phyloP scores from a whole-genome alignment of 1,139 yeast species.

The Magnusiomyces starmeri region DNA sequence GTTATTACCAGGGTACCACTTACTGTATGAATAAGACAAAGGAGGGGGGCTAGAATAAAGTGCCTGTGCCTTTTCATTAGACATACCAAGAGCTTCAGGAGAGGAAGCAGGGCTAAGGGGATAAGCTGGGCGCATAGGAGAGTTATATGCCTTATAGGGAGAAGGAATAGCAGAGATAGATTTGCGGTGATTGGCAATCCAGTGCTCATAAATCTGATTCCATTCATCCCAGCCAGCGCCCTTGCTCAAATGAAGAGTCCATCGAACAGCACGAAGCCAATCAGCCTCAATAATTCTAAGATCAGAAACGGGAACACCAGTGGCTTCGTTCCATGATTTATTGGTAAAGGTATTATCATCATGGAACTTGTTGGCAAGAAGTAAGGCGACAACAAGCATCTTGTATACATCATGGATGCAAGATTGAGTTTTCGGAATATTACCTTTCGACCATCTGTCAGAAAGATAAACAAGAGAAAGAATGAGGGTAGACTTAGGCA shows the following conservation, averaged over 20 bases:
- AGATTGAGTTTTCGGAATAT: constrained; percentile 24
- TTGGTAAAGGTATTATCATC: constrained; percentile 96
- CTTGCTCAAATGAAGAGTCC: constrained; percentile 31
- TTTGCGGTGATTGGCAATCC: constrained; percentile 19
- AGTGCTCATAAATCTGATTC: constrained; percentile 33
- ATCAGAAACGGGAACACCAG: constrained; percentile 58
- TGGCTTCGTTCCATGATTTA: constrained; percentile 91
- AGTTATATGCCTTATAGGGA: neutral
- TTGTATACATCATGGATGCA: constrained; percentile 39
- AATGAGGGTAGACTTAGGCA: constrained; percentile 74
- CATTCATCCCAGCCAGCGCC: constrained; percentile 35
- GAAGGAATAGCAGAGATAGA: constrained; percentile 6
- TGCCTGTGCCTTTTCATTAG: constrained; percentile 10
- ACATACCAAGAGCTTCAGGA: constrained; percentile 9
- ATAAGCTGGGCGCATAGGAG: constrained; percentile 9
- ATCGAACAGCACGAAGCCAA: constrained; percentile 49
- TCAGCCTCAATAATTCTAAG: constrained; percentile 62
- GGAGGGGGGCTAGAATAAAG: constrained; percentile 14
- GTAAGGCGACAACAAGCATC: constrained; percentile 59
- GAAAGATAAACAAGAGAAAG: constrained; percentile 70
- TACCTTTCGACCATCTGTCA: constrained; percentile 37
- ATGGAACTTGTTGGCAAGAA: constrained; percentile 87
- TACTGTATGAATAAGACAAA: constrained; percentile 13
- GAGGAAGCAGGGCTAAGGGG: constrained; percentile 14
- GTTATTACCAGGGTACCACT: constrained; percentile 11